Evolutionary conservation across 1,284 basidiomycete genomes (phyloP).

Genomic region (Rhodotorula sp.): DNA sequence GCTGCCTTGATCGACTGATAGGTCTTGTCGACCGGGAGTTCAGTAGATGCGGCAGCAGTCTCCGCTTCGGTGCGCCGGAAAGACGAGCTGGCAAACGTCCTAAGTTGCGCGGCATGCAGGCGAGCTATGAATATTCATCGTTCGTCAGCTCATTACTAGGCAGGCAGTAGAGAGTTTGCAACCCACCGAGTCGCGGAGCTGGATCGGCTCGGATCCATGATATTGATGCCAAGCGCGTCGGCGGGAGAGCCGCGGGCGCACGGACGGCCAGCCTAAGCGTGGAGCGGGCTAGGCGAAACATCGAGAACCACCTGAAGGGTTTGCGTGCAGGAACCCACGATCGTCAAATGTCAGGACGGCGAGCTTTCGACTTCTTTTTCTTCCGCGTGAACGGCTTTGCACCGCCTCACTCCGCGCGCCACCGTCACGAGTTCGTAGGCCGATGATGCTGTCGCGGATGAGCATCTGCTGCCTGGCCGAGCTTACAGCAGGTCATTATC

Average conservation of each 20-base stretch:
- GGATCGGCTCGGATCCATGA: background rate
- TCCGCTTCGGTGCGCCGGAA: background rate
- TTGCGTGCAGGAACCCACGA: no score
- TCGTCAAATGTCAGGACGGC: no score
- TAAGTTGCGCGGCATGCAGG: background rate
- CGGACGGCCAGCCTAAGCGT: background rate
- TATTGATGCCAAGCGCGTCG: background rate
- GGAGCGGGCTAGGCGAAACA: background rate
- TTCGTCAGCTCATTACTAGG: background rate
- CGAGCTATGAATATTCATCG: background rate
- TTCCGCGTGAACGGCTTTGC: no score
- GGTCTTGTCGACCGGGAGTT: conserved; percentile 3
- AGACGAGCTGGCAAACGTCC: background rate
- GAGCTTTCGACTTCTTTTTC: no score
- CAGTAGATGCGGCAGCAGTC: background rate
- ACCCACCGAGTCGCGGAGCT: background rate
- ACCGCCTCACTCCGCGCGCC: no score
- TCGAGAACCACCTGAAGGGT: background rate
- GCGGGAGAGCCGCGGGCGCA: background rate
- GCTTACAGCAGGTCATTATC: no score
- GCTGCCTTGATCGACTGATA: conserved; percentile 29
- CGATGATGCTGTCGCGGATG: no score
- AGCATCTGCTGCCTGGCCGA: no score
- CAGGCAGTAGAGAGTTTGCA: background rate
- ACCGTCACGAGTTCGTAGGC: no score